phyloP scores from a whole-genome alignment of 148 eudicot species.

The Pharnaceum exiguum region DNA sequence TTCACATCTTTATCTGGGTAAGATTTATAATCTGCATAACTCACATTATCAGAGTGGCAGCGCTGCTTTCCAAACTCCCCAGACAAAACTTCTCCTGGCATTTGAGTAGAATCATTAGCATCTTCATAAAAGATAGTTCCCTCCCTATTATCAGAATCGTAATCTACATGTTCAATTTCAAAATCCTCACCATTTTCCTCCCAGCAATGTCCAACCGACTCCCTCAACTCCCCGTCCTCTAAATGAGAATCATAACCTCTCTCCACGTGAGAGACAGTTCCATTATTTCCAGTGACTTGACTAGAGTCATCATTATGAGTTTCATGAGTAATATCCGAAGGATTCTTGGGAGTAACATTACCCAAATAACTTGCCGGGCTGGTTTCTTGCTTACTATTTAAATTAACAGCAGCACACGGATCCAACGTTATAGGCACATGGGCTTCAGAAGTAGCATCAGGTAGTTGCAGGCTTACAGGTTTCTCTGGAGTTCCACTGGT shows the following conservation, averaged over 20 bases:
- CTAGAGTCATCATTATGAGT: slow-evolving; percentile 26
- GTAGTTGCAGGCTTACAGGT: slow-evolving; percentile 2
- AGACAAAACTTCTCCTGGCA: slow-evolving; percentile 30
- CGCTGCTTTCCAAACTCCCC: slow-evolving; percentile 20
- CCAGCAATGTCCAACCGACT: slow-evolving; percentile 43
- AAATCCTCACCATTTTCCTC: slow-evolving; percentile 36
- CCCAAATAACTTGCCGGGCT: too few relatives aligned
- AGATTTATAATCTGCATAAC: slow-evolving; percentile 3
- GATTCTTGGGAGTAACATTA: slow-evolving; percentile 4
- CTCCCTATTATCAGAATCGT: slow-evolving; percentile 46
- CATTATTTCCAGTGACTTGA: slow-evolving; percentile 9
- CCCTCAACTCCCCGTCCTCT: slow-evolving; percentile 78
- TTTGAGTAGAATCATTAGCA: slow-evolving; percentile 21
- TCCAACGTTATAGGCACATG: background rate
- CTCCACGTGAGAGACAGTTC: slow-evolving; percentile 17
- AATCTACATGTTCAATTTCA: slow-evolving; percentile 55
- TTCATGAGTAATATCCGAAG: slow-evolving; percentile 17
- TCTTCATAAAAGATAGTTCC: slow-evolving; percentile 33
- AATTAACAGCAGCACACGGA: background rate
- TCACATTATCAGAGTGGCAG: background rate
- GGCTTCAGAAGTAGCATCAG: slow-evolving; percentile 1
- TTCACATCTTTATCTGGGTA: slow-evolving; percentile 4
- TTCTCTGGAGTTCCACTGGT: slow-evolving; percentile 9
- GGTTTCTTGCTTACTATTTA: too few relatives aligned
- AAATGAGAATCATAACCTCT: slow-evolving; percentile 63